phyloP scores from a whole-genome alignment of 108 stramenopile species.

The Conticribra guillardii region DNA sequence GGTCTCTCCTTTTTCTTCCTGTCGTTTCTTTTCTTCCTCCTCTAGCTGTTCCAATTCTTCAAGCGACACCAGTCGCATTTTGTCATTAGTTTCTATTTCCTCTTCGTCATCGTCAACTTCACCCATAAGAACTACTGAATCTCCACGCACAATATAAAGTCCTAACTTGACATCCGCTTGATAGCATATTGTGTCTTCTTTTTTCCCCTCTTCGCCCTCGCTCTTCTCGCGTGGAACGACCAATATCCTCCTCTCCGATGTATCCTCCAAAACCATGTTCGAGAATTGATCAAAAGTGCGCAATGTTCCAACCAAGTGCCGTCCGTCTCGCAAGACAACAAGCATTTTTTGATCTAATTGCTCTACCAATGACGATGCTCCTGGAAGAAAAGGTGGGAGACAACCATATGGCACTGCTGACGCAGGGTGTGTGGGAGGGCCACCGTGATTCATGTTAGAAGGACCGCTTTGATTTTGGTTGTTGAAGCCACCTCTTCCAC shows the following conservation, averaged over 20 bases:
- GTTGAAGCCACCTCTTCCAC: constrained; percentile 19
- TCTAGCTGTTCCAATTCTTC: constrained; percentile 62
- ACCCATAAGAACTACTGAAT: constrained; percentile 90
- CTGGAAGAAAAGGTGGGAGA: constrained; percentile 92
- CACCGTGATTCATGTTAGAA: not conserved
- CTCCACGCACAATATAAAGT: constrained; percentile 90
- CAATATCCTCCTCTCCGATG: constrained; percentile 88
- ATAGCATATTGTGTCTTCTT: constrained; percentile 56
- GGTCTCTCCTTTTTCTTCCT: constrained; percentile 39
- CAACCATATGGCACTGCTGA: constrained; percentile 68
- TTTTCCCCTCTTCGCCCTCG: constrained; percentile 11
- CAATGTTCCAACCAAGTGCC: constrained; percentile 90
- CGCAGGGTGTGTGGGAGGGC: not conserved
- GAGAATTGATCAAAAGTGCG: constrained; percentile 95
- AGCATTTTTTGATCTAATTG: constrained; percentile 89
- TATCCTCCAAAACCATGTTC: constrained; percentile 92
- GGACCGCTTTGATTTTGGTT: not conserved
- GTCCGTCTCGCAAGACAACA: constrained; percentile 92
- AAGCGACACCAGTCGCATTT: constrained; percentile 55
- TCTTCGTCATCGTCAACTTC: constrained; percentile 69
- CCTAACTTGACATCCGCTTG: constrained; percentile 89
- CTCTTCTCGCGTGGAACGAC: constrained; percentile 39
- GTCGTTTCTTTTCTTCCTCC: constrained; percentile 48
- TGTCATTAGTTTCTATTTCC: constrained; percentile 18
- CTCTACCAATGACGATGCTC: constrained; percentile 91